Evolutionary conservation across 352 stramenopile species (phyloP).

Genomic region (Blastocystis sp.): DNA sequence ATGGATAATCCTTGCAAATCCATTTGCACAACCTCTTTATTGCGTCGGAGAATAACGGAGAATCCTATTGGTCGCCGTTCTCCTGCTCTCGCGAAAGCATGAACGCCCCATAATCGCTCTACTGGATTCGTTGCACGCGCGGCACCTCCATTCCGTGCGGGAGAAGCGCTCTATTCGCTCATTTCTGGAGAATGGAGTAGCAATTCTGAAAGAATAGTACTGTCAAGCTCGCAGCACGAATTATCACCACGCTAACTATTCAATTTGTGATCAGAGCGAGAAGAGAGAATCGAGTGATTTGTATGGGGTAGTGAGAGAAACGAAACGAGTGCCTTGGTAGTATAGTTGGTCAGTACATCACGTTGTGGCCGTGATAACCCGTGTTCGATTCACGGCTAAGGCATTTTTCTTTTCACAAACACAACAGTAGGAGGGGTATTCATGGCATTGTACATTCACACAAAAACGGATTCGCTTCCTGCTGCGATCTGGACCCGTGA

Average conservation of each 20-base stretch:
- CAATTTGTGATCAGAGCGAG: too few relatives aligned
- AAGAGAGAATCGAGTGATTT: too few relatives aligned
- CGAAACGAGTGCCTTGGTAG: background rate
- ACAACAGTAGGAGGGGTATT: conserved; percentile 46
- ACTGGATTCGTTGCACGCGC: too few relatives aligned
- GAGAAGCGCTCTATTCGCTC: too few relatives aligned
- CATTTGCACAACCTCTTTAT: too few relatives aligned
- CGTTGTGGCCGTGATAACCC: background rate
- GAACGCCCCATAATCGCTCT: too few relatives aligned
- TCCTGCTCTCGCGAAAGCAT: background rate
- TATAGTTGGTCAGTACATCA: background rate
- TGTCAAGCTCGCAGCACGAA: too few relatives aligned
- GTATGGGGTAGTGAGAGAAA: background rate
- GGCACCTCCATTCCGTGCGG: too few relatives aligned
- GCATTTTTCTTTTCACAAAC: background rate
- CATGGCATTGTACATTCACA: conserved; percentile 52
- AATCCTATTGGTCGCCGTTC: conserved; percentile 36
- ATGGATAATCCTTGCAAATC: too few relatives aligned
- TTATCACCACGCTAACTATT: too few relatives aligned
- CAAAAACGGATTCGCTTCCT: conserved; percentile 12
- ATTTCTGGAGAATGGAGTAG: too few relatives aligned
- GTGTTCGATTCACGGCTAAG: background rate
- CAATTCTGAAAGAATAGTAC: too few relatives aligned
- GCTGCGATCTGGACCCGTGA: background rate
- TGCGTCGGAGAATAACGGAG: background rate